Evolutionary conservation across 2,329 filamentous ascomycete genomes (phyloP).

Genomic region (Diplodia corticola): DNA sequence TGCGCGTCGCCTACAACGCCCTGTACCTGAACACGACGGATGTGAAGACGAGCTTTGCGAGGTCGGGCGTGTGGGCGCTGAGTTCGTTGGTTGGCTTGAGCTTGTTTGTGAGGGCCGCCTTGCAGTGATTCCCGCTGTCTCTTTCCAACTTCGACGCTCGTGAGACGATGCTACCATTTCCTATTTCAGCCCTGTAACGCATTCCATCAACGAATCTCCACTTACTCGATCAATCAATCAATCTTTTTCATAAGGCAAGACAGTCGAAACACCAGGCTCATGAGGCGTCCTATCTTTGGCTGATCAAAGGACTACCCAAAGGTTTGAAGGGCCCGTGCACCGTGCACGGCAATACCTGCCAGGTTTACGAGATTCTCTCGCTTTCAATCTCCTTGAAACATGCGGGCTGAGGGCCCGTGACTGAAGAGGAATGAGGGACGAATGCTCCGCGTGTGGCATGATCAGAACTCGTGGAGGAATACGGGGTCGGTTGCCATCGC

Average conservation of each 20-base stretch:
- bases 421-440: neutral
- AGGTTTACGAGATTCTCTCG: neutral
- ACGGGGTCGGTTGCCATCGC: neutral
- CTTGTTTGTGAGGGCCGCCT: slow-evolving; percentile 30
- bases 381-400: neutral
- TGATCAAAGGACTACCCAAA: no score
- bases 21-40: slow-evolving; percentile 30
- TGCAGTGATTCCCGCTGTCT: no score
- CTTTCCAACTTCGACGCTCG: no score
- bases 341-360: neutral
- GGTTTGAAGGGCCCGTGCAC: neutral
- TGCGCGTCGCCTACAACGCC: slow-evolving; percentile 29
- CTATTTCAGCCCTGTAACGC: no score
- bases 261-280: no score
- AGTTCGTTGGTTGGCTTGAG: slow-evolving; percentile 25
- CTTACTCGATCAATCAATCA: no score
- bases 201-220: no score
- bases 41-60: slow-evolving; percentile 27
- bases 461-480: neutral
- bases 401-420: neutral
- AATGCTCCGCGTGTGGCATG: neutral
- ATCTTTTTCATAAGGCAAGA: no score
- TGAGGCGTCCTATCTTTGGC: no score
- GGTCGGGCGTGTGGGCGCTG: slow-evolving; percentile 27
- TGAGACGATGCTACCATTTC: no score